Conservation (phyloP, 805 yeast genomes). For the Kuraishia cidri region DNA sequence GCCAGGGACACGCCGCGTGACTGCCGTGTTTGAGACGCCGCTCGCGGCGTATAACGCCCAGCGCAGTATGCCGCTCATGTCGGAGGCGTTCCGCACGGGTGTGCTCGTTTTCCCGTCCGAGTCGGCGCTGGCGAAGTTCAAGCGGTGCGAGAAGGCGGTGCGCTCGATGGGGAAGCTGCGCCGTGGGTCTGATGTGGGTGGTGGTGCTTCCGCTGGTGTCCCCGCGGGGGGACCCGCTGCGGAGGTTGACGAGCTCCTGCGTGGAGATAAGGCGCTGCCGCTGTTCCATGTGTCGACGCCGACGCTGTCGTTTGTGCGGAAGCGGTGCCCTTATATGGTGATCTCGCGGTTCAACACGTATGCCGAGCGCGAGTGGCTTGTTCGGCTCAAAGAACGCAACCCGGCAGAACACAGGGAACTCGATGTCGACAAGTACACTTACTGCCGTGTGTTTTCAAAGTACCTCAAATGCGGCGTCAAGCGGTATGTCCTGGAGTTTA, state of each 20-base stretch:
- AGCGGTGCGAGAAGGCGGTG: conserved; percentile 5
- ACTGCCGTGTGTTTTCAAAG: conserved; percentile 7
- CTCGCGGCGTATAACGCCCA: not conserved
- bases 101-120: conserved; percentile 7
- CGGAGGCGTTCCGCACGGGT: conserved; percentile 7
- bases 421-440: conserved; percentile 3
- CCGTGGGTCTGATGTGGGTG: not conserved
- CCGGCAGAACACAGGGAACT: conserved; percentile 1
- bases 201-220: too few relatives aligned
- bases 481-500: conserved; percentile 6
- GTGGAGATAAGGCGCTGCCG: conserved; percentile 3
- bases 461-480: conserved; percentile 7
- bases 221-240: not conserved
- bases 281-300: conserved; percentile 6
- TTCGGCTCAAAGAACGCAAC: not conserved
- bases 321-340: conserved; percentile 8
- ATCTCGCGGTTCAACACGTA: conserved; percentile 3
- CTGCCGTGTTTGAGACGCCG: not conserved
- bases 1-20: too few relatives aligned
- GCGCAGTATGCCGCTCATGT: conserved; percentile 5
- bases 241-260: not conserved
- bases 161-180: too few relatives aligned
- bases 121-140: conserved; percentile 5
- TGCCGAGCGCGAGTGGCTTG: not conserved
- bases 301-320: conserved; percentile 5